Evolutionary conservation across 345 rosid species (phyloP).

Genomic region (Dipteronia dyeriana): DNA sequence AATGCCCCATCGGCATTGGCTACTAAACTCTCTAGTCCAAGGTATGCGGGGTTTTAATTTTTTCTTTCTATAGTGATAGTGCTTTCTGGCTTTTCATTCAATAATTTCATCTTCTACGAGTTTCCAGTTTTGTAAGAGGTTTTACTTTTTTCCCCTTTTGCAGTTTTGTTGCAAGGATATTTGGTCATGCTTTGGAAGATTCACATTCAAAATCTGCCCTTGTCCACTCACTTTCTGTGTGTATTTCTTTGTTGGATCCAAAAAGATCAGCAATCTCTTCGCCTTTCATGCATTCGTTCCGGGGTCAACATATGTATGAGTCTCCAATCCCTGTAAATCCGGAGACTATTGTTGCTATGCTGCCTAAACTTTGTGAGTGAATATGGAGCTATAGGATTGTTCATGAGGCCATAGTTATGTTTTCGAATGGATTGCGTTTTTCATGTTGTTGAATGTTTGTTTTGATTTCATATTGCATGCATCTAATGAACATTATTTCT

Average conservation of each 20-base stretch:
- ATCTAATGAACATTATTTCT: background rate
- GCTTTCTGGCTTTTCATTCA: background rate
- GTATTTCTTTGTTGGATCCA: slow-evolving; percentile 94
- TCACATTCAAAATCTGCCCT: slow-evolving; percentile 86
- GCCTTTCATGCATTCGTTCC: slow-evolving; percentile 73
- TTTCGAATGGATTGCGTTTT: background rate
- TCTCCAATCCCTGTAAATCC: slow-evolving; percentile 70
- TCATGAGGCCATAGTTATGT: background rate
- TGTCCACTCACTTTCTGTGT: slow-evolving; percentile 93
- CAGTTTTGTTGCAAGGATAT: slow-evolving; percentile 92
- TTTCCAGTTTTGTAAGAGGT: slow-evolving; percentile 12
- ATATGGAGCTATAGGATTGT: background rate
- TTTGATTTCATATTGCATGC: background rate
- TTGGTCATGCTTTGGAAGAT: slow-evolving; percentile 93
- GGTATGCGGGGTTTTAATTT: slow-evolving; percentile 48
- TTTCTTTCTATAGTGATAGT: background rate
- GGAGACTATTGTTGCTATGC: slow-evolving; percentile 91
- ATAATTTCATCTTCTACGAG: background rate
- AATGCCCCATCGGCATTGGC: slow-evolving; percentile 93
- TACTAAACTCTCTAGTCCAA: slow-evolving; percentile 79
- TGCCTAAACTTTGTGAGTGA: slow-evolving; percentile 89
- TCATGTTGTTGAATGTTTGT: background rate
- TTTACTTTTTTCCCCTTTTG: slow-evolving; percentile 21
- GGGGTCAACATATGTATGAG: slow-evolving; percentile 80
- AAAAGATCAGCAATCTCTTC: slow-evolving; percentile 70